Conservation (phyloP, 257 asterid genomes). For the Plantago major region DNA sequence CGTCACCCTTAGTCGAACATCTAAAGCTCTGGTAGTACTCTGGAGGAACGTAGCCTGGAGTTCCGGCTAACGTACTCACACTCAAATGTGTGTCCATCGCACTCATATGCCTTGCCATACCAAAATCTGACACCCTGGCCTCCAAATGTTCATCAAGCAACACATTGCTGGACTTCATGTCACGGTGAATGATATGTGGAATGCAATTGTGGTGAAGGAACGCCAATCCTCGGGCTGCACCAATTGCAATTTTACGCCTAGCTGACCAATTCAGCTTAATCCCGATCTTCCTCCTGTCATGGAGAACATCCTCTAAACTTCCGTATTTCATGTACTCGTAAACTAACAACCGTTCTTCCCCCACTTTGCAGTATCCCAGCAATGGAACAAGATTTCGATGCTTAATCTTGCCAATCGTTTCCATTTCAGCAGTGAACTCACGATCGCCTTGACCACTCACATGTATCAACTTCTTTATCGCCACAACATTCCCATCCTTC, state of each 20-base stretch:
- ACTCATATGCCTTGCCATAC: conserved; percentile 91
- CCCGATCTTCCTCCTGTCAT: conserved; percentile 54
- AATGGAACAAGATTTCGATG: conserved; percentile 86
- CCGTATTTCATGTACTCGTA: conserved; percentile 95
- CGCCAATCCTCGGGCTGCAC: conserved; percentile 88
- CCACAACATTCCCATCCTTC: conserved; percentile 80
- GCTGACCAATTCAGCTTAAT: conserved; percentile 70
- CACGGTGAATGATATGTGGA: conserved; percentile 89
- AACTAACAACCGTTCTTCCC: conserved; percentile 80
- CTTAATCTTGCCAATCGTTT: conserved; percentile 87
- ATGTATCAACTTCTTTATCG: conserved; percentile 80
- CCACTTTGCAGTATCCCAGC: conserved; percentile 79
- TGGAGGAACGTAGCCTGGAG: conserved; percentile 96
- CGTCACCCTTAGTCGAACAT: conserved; percentile 85
- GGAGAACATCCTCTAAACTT: conserved; percentile 84
- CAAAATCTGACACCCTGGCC: conserved; percentile 91
- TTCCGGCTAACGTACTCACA: conserved; percentile 88
- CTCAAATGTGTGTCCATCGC: conserved; percentile 89
- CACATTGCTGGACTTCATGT: conserved; percentile 96
- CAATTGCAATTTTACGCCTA: conserved; percentile 73
- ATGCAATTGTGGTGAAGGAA: conserved; percentile 84
- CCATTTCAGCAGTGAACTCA: conserved; percentile 96
- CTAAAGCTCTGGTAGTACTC: conserved; percentile 91
- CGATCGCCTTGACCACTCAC: conserved; percentile 89
- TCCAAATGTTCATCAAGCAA: conserved; percentile 77